Evolutionary conservation across 768 basidiomycete genomes (phyloP).

Genomic region (Lentinula guzmanii): DNA sequence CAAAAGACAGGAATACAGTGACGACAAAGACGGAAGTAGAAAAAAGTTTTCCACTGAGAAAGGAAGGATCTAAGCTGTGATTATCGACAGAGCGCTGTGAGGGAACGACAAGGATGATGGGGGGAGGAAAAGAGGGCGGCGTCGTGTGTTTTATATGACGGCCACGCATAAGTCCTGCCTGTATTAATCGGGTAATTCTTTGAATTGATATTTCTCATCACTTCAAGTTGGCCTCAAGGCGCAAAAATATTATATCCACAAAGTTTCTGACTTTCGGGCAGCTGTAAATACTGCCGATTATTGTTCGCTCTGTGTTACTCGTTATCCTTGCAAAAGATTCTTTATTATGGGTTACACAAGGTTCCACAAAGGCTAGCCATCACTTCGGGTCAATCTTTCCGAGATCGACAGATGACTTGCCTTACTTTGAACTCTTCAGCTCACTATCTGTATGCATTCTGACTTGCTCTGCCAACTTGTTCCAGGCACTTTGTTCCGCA

Average conservation of each 20-base stretch:
- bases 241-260: neutral
- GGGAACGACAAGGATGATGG: constrained; percentile 1
- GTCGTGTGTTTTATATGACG: constrained; percentile 3
- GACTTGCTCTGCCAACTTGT: constrained; percentile 22
- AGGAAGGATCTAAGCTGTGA: neutral
- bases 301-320: neutral
- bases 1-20: neutral
- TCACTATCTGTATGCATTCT: constrained; percentile 1
- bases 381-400: neutral
- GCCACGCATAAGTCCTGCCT: constrained; percentile 1
- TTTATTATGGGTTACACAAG: neutral
- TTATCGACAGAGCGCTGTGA: neutral
- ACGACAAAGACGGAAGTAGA: neutral
- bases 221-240: neutral
- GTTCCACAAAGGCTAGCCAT: neutral
- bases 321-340: neutral
- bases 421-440: neutral
- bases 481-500: constrained; percentile 44
- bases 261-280: neutral
- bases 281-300: neutral
- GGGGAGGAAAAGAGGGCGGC: neutral
- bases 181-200: constrained; percentile 4
- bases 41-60: neutral
- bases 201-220: constrained; percentile 1
- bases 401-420: neutral